Conservation (phyloP, 1,139 yeast genomes). For the Candida sojae region DNA sequence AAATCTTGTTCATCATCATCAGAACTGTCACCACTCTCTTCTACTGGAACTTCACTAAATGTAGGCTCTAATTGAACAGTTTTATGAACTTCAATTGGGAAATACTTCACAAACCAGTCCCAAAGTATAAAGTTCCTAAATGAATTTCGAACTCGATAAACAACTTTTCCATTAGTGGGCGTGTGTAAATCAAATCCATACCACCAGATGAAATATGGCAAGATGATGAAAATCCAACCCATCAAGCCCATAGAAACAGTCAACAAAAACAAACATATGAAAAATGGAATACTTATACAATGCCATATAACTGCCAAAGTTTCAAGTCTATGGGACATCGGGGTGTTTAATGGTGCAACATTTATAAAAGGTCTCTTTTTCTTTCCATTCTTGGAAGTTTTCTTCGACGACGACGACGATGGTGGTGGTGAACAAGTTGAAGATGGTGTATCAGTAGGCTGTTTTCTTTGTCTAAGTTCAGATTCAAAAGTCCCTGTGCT, state of each 20-base stretch:
- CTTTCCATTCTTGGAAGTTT: constrained; percentile 1
- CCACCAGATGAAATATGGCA: constrained; percentile 63
- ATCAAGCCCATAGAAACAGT: constrained; percentile 65
- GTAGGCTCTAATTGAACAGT: constrained; percentile 77
- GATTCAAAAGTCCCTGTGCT: not conserved
- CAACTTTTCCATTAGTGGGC: constrained; percentile 72
- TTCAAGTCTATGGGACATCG: constrained; percentile 61
- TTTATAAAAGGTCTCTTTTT: constrained; percentile 22
- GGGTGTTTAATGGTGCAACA: constrained; percentile 57
- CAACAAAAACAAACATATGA: constrained; percentile 52
- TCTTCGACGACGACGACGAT: not conserved
- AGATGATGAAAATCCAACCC: constrained; percentile 64
- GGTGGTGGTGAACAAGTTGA: not conserved
- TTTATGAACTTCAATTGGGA: constrained; percentile 77
- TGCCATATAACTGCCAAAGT: constrained; percentile 79
- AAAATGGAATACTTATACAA: constrained; percentile 67
- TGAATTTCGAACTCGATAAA: constrained; percentile 56
- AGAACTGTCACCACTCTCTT: constrained; percentile 19
- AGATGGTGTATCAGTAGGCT: not conserved
- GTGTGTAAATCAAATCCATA: constrained; percentile 58
- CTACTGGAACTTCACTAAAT: constrained; percentile 42
- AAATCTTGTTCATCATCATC: constrained; percentile 51
- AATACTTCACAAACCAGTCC: constrained; percentile 75
- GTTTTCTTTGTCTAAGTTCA: constrained; percentile 3
- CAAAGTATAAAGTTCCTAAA: constrained; percentile 64